These are phyloP conservation scores for Botryotinia globosa DNA, from an alignment of 2,329 filamentous ascomycete genomes.

Conservation along the genomic window DNA sequence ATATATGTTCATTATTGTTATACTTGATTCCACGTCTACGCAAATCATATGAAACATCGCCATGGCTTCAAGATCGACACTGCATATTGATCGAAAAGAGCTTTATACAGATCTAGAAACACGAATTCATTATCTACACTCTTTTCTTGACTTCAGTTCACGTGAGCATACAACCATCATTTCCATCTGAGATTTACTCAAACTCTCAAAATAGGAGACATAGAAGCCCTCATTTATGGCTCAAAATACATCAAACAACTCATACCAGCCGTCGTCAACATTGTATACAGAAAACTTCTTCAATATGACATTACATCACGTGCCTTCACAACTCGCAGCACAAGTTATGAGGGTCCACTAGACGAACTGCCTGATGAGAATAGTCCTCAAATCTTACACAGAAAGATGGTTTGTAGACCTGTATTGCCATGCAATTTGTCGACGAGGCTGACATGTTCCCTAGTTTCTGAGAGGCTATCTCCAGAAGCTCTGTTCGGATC, in stretches of 20 bases:
- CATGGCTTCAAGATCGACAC: conserved; percentile 11
- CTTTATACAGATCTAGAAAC: conserved; percentile 29
- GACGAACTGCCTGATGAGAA: conserved; percentile 12
- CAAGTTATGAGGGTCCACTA: conserved; percentile 58
- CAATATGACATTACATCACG: conserved; percentile 79
- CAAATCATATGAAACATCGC: background rate
- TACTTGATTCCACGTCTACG: background rate
- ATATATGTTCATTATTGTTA: background rate
- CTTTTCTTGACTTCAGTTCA: conserved; percentile 32
- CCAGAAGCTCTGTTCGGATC: conserved; percentile 16
- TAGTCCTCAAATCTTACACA: conserved; percentile 70
- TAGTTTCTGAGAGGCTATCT: conserved; percentile 15
- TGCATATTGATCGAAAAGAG: conserved; percentile 28
- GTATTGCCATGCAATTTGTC: background rate
- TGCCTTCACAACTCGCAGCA: conserved; percentile 64
- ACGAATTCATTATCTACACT: conserved; percentile 34
- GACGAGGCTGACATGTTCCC: background rate
- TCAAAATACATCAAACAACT: conserved; percentile 47
- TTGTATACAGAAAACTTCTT: conserved; percentile 78
- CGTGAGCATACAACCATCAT: background rate
- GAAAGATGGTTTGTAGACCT: conserved; percentile 39
- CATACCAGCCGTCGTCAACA: conserved; percentile 79
- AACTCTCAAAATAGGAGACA: conserved; percentile 33
- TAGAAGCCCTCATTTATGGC: conserved; percentile 34
- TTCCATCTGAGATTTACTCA: background rate